phyloP scores from a whole-genome alignment of 345 rosid genomes.

The Anastatica hierochuntica region DNA sequence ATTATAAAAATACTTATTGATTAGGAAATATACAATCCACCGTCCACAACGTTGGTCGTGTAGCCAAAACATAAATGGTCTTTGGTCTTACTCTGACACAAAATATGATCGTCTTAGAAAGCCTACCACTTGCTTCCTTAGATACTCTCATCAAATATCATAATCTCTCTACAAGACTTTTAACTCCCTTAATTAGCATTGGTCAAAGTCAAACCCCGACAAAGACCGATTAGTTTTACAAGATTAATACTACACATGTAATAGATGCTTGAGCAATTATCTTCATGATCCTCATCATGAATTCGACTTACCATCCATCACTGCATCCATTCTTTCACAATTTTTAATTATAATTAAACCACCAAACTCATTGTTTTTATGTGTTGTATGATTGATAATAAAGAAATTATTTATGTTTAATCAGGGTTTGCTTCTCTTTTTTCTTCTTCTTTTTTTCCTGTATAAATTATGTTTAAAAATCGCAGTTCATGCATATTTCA shows the following conservation, averaged over 20 bases:
- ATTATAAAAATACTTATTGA: not conserved
- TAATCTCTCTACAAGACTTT: slow-evolving; percentile 13
- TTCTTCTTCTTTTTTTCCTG: too few relatives aligned
- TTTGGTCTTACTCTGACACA: slow-evolving; percentile 27
- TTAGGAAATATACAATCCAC: slow-evolving; percentile 20
- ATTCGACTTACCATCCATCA: slow-evolving; percentile 22
- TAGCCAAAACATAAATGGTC: slow-evolving; percentile 21
- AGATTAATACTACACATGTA: slow-evolving; percentile 9
- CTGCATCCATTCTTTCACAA: slow-evolving; percentile 19
- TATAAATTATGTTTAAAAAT: too few relatives aligned
- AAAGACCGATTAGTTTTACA: too few relatives aligned
- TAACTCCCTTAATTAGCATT: slow-evolving; percentile 9
- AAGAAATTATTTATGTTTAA: too few relatives aligned
- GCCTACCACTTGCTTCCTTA: slow-evolving; percentile 21
- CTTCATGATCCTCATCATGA: slow-evolving; percentile 16
- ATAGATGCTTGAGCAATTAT: slow-evolving; percentile 6
- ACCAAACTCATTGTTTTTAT: slow-evolving; percentile 14
- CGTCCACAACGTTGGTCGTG: slow-evolving; percentile 27
- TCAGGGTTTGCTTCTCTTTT: too few relatives aligned
- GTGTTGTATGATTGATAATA: slow-evolving; percentile 16
- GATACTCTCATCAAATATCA: slow-evolving; percentile 14
- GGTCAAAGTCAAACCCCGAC: slow-evolving; percentile 25
- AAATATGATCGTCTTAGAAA: slow-evolving; percentile 18
- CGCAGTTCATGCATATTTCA: slow-evolving; percentile 20
- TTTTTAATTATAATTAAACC: not conserved